Evolutionary conservation across 1,284 basidiomycete species (phyloP), one percentile per base, ranked within the genome.

Genomic region (Wolfiporia cocos): DNA sequence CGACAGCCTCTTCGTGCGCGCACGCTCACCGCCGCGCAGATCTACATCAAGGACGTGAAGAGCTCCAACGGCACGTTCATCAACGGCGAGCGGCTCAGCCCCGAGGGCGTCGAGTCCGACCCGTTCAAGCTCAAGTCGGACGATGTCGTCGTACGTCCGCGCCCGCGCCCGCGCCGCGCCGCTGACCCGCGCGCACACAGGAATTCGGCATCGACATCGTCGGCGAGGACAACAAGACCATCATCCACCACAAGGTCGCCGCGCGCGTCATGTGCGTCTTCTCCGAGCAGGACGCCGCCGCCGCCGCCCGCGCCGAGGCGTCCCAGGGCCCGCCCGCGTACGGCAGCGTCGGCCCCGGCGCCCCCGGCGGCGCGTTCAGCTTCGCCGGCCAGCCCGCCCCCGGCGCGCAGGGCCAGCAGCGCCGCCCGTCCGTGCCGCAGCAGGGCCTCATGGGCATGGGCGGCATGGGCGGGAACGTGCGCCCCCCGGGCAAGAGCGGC

Each of bases 181-280:
- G 36, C 29, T 34, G 15, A 18, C 24, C 3, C 20, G 10, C 22
- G 18, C n/a, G n/a, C n/a, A n/a, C 42, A 0, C 56, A 92, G 90
- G 94, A 98, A 79, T 97, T 97, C 60, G 94, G 95, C 47, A 99
- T 99, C 61, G 96, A 99, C 68, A 99, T 99, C 49, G 89, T 97
- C 43, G 92, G 92, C 48, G 95, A 99, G 59, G 96, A 99, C 70
- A 97, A 96, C 74, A 92, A 93, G 67, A 93, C 92, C 0, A 93
- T 97, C 49, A 86, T 99, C 37, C 95, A 99, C 65, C 94, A 98
- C 71, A 98, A 98, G 63, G 96, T 99, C 30, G 91, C 95, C 9
- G 92, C 93, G 11, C 89, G 91, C 33, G 92, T 93, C 24, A 81
- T 92, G 46, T 90, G 94, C 52, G 82, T 96, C 7, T 82, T 95